Evolutionary conservation across 371 early-diverging fungal genomes (phyloP).

Genomic region (Enterocytospora artemiae): DNA sequence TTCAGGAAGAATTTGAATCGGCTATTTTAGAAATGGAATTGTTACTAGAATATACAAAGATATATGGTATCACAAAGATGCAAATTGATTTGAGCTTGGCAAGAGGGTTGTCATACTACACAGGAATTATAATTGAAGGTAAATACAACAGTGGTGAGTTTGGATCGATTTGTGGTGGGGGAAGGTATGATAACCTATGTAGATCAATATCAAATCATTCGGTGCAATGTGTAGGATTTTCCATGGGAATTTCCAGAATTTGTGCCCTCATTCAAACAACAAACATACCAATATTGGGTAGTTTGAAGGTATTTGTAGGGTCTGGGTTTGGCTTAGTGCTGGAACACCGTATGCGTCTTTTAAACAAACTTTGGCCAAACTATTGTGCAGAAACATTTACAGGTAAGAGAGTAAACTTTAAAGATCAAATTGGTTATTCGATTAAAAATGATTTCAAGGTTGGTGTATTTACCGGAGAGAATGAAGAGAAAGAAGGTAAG

Average conservation of each 20-base stretch:
- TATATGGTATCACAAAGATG: slow-evolving; percentile 65
- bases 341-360: slow-evolving; percentile 75
- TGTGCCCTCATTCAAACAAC: slow-evolving; percentile 68
- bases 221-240: slow-evolving; percentile 87
- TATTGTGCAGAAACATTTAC: slow-evolving; percentile 77
- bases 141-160: slow-evolving; percentile 63
- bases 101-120: slow-evolving; percentile 94
- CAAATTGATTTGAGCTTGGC: slow-evolving; percentile 87
- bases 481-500: slow-evolving; percentile 59
- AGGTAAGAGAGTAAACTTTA: slow-evolving; percentile 73
- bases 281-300: slow-evolving; percentile 25
- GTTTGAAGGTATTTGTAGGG: slow-evolving; percentile 72
- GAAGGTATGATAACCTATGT: slow-evolving; percentile 92
- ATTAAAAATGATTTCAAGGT: slow-evolving; percentile 19
- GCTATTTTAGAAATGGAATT: slow-evolving; percentile 76
- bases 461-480: slow-evolving; percentile 40
- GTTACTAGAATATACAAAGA: slow-evolving; percentile 71
- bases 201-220: slow-evolving; percentile 68
- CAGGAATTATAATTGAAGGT: slow-evolving; percentile 95
- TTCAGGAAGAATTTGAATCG: slow-evolving; percentile 60
- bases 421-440: slow-evolving; percentile 43
- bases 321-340: slow-evolving; percentile 72
- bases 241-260: slow-evolving; percentile 88
- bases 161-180: slow-evolving; percentile 95
- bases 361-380: slow-evolving; percentile 74